Base-by-base conservation (phyloP, 2,329 filamentous ascomycete species). In the Teratosphaeria pseudoeucalypti region DNA sequence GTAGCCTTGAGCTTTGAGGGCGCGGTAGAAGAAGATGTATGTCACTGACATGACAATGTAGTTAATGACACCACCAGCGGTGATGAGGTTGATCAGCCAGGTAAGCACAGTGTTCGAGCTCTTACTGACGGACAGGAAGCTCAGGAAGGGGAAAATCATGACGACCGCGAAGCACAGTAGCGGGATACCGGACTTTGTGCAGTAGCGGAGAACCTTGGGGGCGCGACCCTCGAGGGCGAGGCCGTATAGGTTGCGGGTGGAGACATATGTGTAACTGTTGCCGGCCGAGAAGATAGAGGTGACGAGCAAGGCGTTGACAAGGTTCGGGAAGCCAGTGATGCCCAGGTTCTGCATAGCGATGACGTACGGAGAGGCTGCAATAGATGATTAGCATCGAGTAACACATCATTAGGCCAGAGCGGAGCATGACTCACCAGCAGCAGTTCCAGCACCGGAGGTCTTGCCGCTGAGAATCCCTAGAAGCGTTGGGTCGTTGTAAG, bases 141-240 rank as follows among this genome's bases (percentile, higher is more conserved):
- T 62, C n/a, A 75, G 64, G 52, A 72, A 65, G 1, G 71, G 70
- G 62, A 75, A 74, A 58, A 70, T 58, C 68, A 75, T 72, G 57
- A 81, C 78, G 6, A 83, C 64, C 37, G 62, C 66, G 71, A 85
- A 83, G 67, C 79, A 81, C 68, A 78, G 85, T 64, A 85, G 78
- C 10, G 83, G 83, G 0, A 85, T 83, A 67, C 85, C 85, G 11
- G 80, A 79, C 64, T 76, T 78, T 10, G 81, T 87, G 68, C 79
- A 83, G 70, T 82, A 80, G 62, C 78, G 77, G 26, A 88, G 76
- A 67, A 86, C 69, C 54, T 72, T 74, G 0, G 81, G 81, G 0
- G 81, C 81, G 52, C 78, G 74, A 14, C 81, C 80, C 61, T 82
- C 79, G 3, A 82, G 74, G 1, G 81, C 75, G 26, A 83, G 72